Evolutionary conservation across 108 stramenopile species (phyloP).

Genomic region (Discostella pseudostelligera): DNA sequence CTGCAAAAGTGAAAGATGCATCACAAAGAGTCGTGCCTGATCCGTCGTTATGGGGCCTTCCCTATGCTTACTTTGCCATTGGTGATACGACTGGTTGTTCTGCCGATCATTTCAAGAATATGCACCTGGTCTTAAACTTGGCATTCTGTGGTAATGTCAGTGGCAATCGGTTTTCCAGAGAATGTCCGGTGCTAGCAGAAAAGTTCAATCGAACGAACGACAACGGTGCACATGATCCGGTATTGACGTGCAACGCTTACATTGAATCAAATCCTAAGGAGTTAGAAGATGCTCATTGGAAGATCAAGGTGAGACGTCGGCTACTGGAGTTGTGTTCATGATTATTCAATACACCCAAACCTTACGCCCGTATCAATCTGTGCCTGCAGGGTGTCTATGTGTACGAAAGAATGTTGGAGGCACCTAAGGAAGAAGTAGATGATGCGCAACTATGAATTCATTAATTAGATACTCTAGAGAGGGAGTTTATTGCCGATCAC

Average conservation of each 20-base stretch:
- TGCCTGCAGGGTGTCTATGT: slow-evolving; percentile 68
- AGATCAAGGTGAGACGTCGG: slow-evolving; percentile 49
- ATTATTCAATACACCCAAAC: neutral
- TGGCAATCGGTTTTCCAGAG: slow-evolving; percentile 77
- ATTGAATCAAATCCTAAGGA: slow-evolving; percentile 75
- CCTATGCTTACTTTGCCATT: slow-evolving; percentile 86
- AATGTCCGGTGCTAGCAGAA: slow-evolving; percentile 72
- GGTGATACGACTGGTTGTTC: slow-evolving; percentile 77
- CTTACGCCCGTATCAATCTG: neutral
- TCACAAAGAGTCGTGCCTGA: slow-evolving; percentile 69
- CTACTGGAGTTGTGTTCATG: neutral
- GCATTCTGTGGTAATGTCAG: slow-evolving; percentile 88
- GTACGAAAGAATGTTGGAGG: slow-evolving; percentile 73
- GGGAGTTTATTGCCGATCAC: too few species aligned
- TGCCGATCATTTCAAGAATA: slow-evolving; percentile 76
- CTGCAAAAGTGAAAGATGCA: slow-evolving; percentile 44
- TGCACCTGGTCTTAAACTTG: slow-evolving; percentile 85
- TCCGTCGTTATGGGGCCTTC: slow-evolving; percentile 77
- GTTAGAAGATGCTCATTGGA: slow-evolving; percentile 83
- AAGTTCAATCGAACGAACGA: slow-evolving; percentile 56
- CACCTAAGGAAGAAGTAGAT: slow-evolving; percentile 2
- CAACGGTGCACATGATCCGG: slow-evolving; percentile 31
- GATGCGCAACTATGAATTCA: neutral
- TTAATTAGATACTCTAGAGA: too few species aligned
- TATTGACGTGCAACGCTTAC: slow-evolving; percentile 67